Conservation (phyloP, 352 stramenopile species). For the Phytophthora cajani region DNA sequence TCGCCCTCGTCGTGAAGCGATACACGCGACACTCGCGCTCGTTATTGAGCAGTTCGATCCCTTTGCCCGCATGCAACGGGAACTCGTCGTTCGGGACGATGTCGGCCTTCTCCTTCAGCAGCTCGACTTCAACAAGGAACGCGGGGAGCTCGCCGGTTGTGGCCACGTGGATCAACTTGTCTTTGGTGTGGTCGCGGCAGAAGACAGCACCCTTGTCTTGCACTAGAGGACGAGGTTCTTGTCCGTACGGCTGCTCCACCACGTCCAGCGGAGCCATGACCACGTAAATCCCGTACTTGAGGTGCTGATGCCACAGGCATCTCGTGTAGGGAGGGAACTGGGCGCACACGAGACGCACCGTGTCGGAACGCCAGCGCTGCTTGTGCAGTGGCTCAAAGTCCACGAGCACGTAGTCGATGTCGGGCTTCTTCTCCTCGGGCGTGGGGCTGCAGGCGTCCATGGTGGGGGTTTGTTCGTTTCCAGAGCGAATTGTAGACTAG, state of each 20-base stretch:
- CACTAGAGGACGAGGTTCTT: slow-evolving; percentile 28
- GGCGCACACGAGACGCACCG: slow-evolving; percentile 43
- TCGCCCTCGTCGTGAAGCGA: slow-evolving; percentile 29
- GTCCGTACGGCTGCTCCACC: slow-evolving; percentile 35
- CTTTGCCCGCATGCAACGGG: slow-evolving; percentile 28
- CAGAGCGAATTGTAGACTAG: slow-evolving; percentile 13
- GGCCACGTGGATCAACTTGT: slow-evolving; percentile 51
- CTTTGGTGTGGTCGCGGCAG: slow-evolving; percentile 58
- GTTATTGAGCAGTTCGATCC: slow-evolving; percentile 43
- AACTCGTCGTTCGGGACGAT: slow-evolving; percentile 31
- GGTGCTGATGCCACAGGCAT: slow-evolving; percentile 56
- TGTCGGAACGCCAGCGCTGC: slow-evolving; percentile 47
- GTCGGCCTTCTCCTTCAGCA: slow-evolving; percentile 47
- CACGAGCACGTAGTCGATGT: slow-evolving; percentile 49
- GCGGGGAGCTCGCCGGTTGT: slow-evolving; percentile 38
- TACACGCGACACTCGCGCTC: slow-evolving; percentile 56
- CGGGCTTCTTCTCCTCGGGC: slow-evolving; percentile 3
- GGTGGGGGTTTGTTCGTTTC: neutral
- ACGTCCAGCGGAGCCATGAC: slow-evolving; percentile 44
- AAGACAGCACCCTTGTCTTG: slow-evolving; percentile 48
- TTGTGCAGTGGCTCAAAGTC: slow-evolving; percentile 57
- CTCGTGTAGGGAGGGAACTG: slow-evolving; percentile 47
- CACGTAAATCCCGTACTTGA: slow-evolving; percentile 58
- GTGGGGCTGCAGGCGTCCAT: slow-evolving; percentile 7
- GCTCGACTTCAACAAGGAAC: slow-evolving; percentile 61